Base-by-base conservation (phyloP, 257 asterid genomes). In the Lycium barbarum region DNA sequence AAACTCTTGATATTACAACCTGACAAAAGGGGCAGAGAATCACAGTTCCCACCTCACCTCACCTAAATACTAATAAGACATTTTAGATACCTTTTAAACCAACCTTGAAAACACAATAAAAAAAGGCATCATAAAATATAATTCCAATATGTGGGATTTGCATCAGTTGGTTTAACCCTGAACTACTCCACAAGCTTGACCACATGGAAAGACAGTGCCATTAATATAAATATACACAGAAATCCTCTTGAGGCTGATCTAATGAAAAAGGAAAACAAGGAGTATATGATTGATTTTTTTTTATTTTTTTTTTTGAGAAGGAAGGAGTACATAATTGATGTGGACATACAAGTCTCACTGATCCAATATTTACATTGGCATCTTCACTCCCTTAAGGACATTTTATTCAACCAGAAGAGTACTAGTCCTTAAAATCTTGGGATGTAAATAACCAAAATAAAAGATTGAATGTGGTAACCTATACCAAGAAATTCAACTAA, bases 381-480 rank as follows among this genome's bases (percentile, higher is more conserved):
- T 40, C 38, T 68, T 36, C 53, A 36, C 78, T 68, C 78, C 78
- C 10, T 68, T 7, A 15, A 68, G 78, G 53, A 36, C 53, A 68
- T 67, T 26, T 65, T 35, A 67, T 67, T 67, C 74, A 67, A 35
- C 17, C 11, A 67, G 49, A 36, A 67, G 20, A 67, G 35, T 17
- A 14, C 22, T 68, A 68, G 78, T 4, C 38, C 61, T 51, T 7
- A 20, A 73, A 47, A 51, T 76, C 26, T 76, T 22, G 14, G 3
- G 81, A 53, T 51, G 62, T 49, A 61, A 74, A 53, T 53, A 76
- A 26, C 22, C 81, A 76, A 76, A 76, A 13, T 26, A 17, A 76
- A 53, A 40, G 0, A 76, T 6, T 59, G 10, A 58, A 45, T 71
- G 79, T n/a, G 80, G 59, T 51, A 53, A 78, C 49, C 22, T 7